phyloP scores from a whole-genome alignment of 306 rosid species.

The Nissolia schottii region DNA sequence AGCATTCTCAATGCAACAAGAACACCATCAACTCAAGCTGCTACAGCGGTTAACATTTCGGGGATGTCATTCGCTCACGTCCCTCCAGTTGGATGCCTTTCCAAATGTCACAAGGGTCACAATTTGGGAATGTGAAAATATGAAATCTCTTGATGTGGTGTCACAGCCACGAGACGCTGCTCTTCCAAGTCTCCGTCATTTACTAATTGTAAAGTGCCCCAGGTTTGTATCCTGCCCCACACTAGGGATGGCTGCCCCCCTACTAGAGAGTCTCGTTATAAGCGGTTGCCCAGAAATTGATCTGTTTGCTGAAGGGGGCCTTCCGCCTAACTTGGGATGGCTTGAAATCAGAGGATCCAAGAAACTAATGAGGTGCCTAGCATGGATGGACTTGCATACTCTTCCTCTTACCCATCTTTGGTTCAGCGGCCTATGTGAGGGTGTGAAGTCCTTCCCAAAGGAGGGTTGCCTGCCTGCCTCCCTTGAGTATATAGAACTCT shows the following conservation, averaged over 20 bases:
- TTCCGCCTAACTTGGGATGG: neutral
- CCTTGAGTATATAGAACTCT: neutral
- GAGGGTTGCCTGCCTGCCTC: slow-evolving; percentile 6
- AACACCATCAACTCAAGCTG: neutral
- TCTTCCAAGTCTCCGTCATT: neutral
- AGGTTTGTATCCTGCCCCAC: neutral
- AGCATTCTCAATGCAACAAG: neutral
- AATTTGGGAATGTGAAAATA: neutral
- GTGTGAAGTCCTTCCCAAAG: neutral
- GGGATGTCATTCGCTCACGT: neutral
- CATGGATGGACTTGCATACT: neutral
- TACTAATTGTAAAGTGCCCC: accelerated
- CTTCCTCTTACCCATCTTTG: neutral
- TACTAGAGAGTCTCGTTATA: neutral
- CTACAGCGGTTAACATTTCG: neutral
- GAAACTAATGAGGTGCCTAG: neutral
- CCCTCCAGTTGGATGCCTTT: neutral
- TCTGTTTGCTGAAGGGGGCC: neutral
- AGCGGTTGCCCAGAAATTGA: neutral
- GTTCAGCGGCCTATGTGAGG: neutral
- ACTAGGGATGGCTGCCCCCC: neutral
- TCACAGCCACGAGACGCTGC: neutral
- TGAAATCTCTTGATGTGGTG: neutral
- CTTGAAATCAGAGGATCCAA: neutral
- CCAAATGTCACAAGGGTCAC: neutral